A percentile compares a stretch with the other conserved stretches of the same genome.
Evolutionary conservation across 352 stramenopile species (phyloP).

Genomic region (Blastocystis sp.): DNA sequence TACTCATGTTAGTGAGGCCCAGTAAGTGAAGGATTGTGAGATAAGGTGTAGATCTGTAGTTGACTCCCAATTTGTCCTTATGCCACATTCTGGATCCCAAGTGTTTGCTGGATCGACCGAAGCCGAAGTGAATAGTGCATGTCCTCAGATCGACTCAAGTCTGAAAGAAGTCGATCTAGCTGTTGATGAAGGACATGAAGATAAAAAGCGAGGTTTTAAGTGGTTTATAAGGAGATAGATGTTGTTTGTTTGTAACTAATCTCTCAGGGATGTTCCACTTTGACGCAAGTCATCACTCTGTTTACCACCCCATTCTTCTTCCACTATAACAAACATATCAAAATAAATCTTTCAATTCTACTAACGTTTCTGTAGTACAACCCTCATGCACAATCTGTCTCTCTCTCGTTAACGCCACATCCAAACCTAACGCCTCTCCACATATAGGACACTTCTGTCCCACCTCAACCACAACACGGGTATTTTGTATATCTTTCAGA

Average conservation of each 20-base stretch:
- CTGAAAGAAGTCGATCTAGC: not conserved
- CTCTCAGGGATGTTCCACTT: too few species aligned
- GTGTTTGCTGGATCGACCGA: not conserved
- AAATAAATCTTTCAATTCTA: constrained; percentile 56
- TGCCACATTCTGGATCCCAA: not conserved
- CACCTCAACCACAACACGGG: not conserved
- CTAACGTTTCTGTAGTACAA: constrained; percentile 5
- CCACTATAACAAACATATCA: constrained; percentile 35
- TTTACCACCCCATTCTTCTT: too few species aligned
- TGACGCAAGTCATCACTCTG: too few species aligned
- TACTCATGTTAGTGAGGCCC: not conserved
- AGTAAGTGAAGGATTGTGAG: not conserved
- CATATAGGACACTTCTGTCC: not conserved
- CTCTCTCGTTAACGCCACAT: not conserved
- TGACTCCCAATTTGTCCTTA: not conserved
- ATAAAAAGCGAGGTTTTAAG: not conserved
- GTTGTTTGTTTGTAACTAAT: too few species aligned
- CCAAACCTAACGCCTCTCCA: not conserved
- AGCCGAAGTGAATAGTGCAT: constrained; percentile 13
- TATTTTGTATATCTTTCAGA: not conserved
- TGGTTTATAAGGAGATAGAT: not conserved
- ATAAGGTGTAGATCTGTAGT: not conserved
- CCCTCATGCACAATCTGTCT: not conserved
- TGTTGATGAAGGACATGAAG: not conserved
- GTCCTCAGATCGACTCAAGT: constrained; percentile 21